phyloP scores from a whole-genome alignment of 805 yeast genomes.

The Kluyveromyces nonfermentans region DNA sequence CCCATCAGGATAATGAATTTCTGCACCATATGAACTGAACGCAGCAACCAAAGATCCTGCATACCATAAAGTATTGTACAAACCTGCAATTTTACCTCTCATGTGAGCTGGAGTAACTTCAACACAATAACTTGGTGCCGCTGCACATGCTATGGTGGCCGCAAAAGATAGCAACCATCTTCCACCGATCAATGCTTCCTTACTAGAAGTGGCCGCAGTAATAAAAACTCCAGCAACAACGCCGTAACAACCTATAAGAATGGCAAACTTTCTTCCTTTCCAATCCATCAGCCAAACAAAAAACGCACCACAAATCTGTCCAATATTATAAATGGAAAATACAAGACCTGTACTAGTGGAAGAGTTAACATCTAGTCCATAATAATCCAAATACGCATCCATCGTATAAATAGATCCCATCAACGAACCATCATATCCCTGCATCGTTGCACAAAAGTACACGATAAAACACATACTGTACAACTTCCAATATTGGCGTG shows the following conservation, averaged over 20 bases:
- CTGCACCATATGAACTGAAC: conserved; percentile 19
- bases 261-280: conserved; percentile 1
- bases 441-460: not conserved
- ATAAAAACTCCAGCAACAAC: not conserved
- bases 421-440: not conserved
- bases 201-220: not conserved
- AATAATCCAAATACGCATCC: not conserved
- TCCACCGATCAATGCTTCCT: not conserved
- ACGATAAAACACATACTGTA: not conserved
- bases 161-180: not conserved
- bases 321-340: not conserved
- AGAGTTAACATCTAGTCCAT: not conserved
- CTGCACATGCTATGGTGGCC: not conserved
- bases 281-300: not conserved
- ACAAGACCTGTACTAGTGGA: conserved; percentile 1
- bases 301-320: conserved; percentile 1
- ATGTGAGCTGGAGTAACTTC: conserved; percentile 5
- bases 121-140: conserved; percentile 1
- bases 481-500: not conserved
- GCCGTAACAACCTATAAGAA: not conserved
- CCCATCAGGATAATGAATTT: conserved; percentile 9
- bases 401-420: conserved; percentile 1
- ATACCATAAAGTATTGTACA: conserved; percentile 13
- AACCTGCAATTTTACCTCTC: conserved; percentile 11
- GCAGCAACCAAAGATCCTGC: conserved; percentile 18